Conservation (phyloP, 1,139 yeast species). For the Zygotorulaspora mrakii region DNA sequence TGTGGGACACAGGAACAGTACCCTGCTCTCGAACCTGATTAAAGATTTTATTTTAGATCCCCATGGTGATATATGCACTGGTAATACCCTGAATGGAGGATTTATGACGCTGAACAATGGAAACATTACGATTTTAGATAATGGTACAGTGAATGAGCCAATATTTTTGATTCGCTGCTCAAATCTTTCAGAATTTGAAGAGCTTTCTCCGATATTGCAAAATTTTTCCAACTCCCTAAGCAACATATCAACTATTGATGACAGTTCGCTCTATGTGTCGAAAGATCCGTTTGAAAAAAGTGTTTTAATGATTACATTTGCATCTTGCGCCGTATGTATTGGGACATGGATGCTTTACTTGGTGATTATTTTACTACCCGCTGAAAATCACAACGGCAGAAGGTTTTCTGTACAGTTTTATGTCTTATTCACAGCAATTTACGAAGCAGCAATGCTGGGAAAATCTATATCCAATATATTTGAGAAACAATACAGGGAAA, state of each 20-base stretch:
- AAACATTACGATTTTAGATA: constrained; percentile 3
- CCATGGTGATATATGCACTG: constrained; percentile 16
- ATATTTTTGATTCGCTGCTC: constrained; percentile 19
- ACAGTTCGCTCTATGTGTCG: constrained; percentile 12
- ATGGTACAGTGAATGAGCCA: constrained; percentile 18
- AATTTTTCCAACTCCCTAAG: constrained; percentile 7
- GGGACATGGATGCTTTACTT: constrained; percentile 34
- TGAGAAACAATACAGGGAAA: constrained; percentile 21
- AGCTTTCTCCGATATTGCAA: constrained; percentile 7
- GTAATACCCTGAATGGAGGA: constrained; percentile 20
- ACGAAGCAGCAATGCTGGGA: constrained; percentile 22
- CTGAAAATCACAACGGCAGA: constrained; percentile 24
- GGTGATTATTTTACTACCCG: constrained; percentile 27
- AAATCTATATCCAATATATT: constrained; percentile 20
- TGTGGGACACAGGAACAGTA: not conserved
- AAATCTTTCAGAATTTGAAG: constrained; percentile 6
- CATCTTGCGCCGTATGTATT: constrained; percentile 25
- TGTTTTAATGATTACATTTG: constrained; percentile 24
- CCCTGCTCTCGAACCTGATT: constrained; percentile 15
- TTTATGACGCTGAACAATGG: constrained; percentile 11
- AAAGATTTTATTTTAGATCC: constrained; percentile 11
- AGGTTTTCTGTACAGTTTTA: constrained; percentile 24
- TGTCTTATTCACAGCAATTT: constrained; percentile 25
- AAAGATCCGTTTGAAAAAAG: constrained; percentile 26
- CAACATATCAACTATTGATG: constrained; percentile 6